phyloP scores from a whole-genome alignment of 169 alveolate genomes.

The Cyclospora cayetanensis region DNA sequence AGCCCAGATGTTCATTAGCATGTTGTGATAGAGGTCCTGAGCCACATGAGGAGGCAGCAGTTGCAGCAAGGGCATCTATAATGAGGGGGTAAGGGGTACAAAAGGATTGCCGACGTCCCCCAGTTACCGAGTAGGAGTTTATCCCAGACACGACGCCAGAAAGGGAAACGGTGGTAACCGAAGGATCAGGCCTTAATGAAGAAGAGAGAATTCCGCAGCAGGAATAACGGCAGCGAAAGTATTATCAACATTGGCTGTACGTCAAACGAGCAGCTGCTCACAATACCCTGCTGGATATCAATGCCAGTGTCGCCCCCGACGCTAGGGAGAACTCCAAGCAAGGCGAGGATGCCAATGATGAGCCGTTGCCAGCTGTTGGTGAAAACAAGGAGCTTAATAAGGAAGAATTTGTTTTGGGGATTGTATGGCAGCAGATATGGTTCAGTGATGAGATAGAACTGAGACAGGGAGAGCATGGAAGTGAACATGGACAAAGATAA shows the following conservation, averaged over 20 bases:
- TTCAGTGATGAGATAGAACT: constrained; percentile 59
- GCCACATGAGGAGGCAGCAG: neutral
- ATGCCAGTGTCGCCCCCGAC: neutral
- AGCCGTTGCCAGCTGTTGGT: constrained; percentile 52
- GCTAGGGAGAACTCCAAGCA: neutral
- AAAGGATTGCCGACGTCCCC: no score
- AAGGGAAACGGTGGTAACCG: neutral
- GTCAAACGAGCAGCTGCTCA: neutral
- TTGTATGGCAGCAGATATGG: constrained; percentile 44
- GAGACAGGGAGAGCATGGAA: constrained; percentile 56
- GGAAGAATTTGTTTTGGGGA: constrained; percentile 33
- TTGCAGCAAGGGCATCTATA: neutral
- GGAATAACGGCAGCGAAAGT: neutral
- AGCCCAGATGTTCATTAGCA: constrained; percentile 47
- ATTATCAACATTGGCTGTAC: neutral
- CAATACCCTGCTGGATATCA: neutral
- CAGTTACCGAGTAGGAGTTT: neutral
- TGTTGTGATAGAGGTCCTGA: constrained; percentile 62
- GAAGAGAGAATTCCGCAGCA: neutral
- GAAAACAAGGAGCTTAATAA: constrained; percentile 51
- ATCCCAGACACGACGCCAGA: neutral
- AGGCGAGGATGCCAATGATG: neutral
- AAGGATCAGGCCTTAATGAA: neutral
- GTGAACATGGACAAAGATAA: neutral
- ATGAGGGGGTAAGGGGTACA: neutral